Conservation (phyloP, 345 rosid species). For the Eutrema japonicum region DNA sequence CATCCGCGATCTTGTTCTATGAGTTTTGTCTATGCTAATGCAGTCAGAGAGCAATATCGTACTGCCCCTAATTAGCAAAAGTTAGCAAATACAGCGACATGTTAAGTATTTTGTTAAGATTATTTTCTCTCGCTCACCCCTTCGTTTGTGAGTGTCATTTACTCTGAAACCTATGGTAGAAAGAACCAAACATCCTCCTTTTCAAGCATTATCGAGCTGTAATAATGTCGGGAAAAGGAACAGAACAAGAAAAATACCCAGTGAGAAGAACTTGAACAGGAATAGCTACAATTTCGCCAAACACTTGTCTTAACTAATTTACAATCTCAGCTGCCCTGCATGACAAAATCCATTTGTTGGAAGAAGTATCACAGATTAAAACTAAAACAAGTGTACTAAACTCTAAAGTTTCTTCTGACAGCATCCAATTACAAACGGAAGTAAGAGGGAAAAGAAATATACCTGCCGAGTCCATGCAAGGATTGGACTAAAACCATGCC, state of each 20-base stretch:
- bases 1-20: background rate
- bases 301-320: slow-evolving; percentile 58
- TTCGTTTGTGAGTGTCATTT: slow-evolving; percentile 1
- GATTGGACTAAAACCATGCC: slow-evolving; percentile 91
- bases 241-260: slow-evolving; percentile 54
- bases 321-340: slow-evolving; percentile 71
- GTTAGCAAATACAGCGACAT: background rate
- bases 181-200: slow-evolving; percentile 2
- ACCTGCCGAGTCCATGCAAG: slow-evolving; percentile 68
- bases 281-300: slow-evolving; percentile 54
- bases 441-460: background rate
- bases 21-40: background rate
- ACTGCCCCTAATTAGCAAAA: background rate
- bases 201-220: background rate
- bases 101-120: background rate
- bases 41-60: background rate
- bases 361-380: background rate
- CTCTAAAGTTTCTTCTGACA: background rate
- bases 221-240: background rate
- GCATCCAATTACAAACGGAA: slow-evolving; percentile 18
- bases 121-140: background rate
- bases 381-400: slow-evolving; percentile 22
- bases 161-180: background rate
- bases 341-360: background rate
- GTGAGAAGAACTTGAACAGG: slow-evolving; percentile 78